A percentile compares a stretch with the other conserved stretches of the same genome.
These are phyloP conservation scores for Trametes polyzona DNA, from an alignment of 1,284 basidiomycete genomes.

Conservation along the genomic window DNA sequence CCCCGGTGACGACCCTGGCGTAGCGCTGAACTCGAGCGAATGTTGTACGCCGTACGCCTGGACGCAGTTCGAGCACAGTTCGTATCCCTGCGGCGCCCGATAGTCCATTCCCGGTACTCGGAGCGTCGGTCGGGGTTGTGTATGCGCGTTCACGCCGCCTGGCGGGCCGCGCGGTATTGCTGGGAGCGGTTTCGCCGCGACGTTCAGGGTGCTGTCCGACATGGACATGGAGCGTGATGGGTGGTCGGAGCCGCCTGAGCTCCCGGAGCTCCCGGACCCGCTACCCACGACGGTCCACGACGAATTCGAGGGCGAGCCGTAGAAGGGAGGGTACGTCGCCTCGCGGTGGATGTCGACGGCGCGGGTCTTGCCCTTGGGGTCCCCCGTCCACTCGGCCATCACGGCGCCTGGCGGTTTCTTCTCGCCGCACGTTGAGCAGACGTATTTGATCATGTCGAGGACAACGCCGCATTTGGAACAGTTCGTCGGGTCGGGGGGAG, in stretches of 20 bases:
- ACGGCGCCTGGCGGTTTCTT: conserved; percentile 48
- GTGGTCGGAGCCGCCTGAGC: conserved; percentile 20
- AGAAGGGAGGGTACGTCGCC: conserved; percentile 21
- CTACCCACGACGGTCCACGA: conserved; percentile 39
- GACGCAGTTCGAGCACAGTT: conserved; percentile 81
- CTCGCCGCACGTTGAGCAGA: conserved; percentile 86
- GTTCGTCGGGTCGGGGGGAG: conserved; percentile 70
- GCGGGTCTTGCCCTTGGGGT: conserved; percentile 35
- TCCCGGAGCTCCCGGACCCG: conserved; percentile 16
- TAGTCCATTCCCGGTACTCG: conserved; percentile 5
- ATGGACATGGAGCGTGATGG: conserved; percentile 21
- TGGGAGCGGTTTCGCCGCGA: conserved; percentile 20
- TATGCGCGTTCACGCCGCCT: not conserved
- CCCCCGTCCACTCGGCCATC: conserved; percentile 18
- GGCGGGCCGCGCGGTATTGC: conserved; percentile 5
- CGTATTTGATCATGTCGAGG: conserved; percentile 82
- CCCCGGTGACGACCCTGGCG: conserved; percentile 49
- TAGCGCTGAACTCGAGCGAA: conserved; percentile 61
- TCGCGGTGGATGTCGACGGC: conserved; percentile 23
- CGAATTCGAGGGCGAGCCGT: conserved; percentile 40
- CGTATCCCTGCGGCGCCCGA: conserved; percentile 57
- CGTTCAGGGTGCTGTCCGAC: conserved; percentile 22
- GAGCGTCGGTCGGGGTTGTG: conserved; percentile 7
- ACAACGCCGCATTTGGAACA: conserved; percentile 80
- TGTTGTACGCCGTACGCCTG: conserved; percentile 78